phyloP scores from a whole-genome alignment of 257 asterid species.

The Agastache rugosa region DNA sequence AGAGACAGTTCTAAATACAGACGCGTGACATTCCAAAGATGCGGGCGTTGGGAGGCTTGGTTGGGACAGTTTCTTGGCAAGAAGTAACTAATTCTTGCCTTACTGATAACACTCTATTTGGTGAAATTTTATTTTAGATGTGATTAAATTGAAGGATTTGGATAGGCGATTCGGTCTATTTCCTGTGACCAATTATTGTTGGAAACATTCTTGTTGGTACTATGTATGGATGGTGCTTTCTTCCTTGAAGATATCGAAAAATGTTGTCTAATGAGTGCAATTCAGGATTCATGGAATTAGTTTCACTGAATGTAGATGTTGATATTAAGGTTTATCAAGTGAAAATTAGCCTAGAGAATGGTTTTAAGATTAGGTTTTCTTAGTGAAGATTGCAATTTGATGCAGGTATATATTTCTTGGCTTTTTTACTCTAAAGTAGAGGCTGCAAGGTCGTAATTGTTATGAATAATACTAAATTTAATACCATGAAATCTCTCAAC shows the following conservation, averaged over 20 bases:
- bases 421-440: constrained; percentile 57
- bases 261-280: background rate
- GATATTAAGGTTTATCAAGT: constrained; percentile 8
- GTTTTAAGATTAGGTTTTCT: constrained; percentile 31
- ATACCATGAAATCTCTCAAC: constrained; percentile 29
- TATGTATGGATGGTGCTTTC: background rate
- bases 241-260: background rate
- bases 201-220: background rate
- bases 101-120: too few relatives aligned
- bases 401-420: constrained; percentile 63
- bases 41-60: constrained; percentile 71
- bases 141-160: too few relatives aligned
- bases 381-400: constrained; percentile 41
- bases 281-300: background rate
- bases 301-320: background rate
- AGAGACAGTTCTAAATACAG: constrained; percentile 64
- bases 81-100: too few relatives aligned
- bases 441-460: too few relatives aligned
- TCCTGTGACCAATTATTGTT: too few relatives aligned
- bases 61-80: constrained; percentile 69
- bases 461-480: constrained; percentile 38
- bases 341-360: constrained; percentile 5
- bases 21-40: constrained; percentile 64
- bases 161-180: too few relatives aligned
- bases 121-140: too few relatives aligned